Percentiles rank a stretch among this genome's conserved stretches.
Conservation (phyloP, 2,329 filamentous ascomycete genomes). For the Colletotrichum coccodes region DNA sequence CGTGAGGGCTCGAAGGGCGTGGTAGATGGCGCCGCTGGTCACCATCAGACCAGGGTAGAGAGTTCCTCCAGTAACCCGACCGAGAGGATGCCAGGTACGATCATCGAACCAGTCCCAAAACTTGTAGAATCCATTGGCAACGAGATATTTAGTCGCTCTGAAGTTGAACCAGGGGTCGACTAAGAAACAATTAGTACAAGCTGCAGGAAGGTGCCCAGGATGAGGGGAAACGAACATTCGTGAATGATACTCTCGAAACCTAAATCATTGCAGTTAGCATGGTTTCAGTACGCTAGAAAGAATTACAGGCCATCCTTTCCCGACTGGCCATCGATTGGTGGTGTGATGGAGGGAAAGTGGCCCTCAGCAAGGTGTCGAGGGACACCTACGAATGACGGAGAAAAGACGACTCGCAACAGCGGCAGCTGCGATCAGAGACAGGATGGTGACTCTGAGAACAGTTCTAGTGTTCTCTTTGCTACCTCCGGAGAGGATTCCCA, state of each 20-base stretch:
- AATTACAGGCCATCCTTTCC: neutral
- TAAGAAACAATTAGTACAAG: constrained; percentile 52
- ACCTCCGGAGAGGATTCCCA: constrained; percentile 77
- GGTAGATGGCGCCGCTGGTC: constrained; percentile 96
- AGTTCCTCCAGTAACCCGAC: constrained; percentile 98
- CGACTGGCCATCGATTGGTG: constrained; percentile 7
- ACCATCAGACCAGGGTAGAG: constrained; percentile 99
- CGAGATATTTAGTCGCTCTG: constrained; percentile 95
- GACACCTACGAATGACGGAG: constrained; percentile 90
- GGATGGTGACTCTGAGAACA: constrained; percentile 88
- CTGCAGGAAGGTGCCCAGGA: constrained; percentile 8
- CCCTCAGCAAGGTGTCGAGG: constrained; percentile 24
- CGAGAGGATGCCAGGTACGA: constrained; percentile 98
- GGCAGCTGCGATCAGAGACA: constrained; percentile 89
- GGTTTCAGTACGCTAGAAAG: neutral
- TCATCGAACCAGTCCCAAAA: constrained; percentile 99
- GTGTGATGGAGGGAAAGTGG: neutral
- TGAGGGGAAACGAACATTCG: constrained; percentile 79
- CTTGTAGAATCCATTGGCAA: constrained; percentile 96
- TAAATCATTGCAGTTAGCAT: constrained; percentile 52
- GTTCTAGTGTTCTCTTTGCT: constrained; percentile 85
- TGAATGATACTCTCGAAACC: constrained; percentile 99
- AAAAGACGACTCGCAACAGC: constrained; percentile 94
- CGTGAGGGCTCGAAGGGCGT: constrained; percentile 86
- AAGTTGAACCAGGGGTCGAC: constrained; percentile 99